Conservation (phyloP, 257 asterid genomes). For the Solanum chiquidenum region DNA sequence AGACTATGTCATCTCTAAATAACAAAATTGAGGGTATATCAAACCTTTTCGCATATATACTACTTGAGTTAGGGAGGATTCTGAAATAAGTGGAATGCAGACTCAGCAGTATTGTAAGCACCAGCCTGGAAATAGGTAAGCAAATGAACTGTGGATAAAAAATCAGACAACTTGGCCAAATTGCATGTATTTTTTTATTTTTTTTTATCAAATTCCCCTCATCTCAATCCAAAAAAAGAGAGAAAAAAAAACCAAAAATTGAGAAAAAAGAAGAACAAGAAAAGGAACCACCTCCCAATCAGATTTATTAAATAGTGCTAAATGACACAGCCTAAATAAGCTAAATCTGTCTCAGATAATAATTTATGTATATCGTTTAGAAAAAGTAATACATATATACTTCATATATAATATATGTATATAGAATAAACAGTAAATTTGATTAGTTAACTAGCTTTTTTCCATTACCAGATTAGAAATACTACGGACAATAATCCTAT, state of each 20-base stretch:
- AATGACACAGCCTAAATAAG: neutral
- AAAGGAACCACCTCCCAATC: neutral
- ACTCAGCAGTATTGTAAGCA: neutral
- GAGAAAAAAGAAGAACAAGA: neutral
- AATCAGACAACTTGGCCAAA: neutral
- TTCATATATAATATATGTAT: neutral
- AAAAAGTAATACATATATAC: neutral
- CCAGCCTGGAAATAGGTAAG: neutral
- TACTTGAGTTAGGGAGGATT: neutral
- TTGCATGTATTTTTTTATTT: neutral
- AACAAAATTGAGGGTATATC: neutral
- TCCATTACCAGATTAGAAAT: neutral
- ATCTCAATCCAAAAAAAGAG: neutral
- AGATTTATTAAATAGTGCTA: neutral
- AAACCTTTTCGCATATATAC: too few species aligned
- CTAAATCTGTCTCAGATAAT: neutral
- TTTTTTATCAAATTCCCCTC: neutral
- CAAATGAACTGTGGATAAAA: neutral
- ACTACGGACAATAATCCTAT: neutral
- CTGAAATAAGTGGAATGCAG: neutral
- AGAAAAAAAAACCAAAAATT: neutral
- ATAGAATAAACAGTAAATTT: neutral
- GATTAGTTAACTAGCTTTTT: neutral
- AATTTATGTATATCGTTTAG: neutral
- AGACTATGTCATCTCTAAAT: too few species aligned